phyloP scores from a whole-genome alignment of 352 stramenopile species.

The Ochromonadaceae sp. region DNA sequence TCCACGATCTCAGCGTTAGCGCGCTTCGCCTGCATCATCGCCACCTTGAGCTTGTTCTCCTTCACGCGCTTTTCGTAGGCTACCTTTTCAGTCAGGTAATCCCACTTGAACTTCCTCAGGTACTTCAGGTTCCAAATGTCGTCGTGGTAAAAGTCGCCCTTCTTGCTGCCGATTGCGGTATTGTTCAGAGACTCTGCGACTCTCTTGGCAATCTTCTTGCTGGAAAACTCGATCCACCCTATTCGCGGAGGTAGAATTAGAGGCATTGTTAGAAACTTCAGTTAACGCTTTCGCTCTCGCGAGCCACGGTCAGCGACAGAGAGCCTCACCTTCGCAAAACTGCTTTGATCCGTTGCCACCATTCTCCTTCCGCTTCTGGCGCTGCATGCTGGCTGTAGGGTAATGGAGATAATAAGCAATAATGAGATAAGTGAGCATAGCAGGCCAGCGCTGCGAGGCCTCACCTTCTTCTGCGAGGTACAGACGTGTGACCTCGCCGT shows the following conservation, averaged over 20 bases:
- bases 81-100: constrained; percentile 94
- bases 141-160: constrained; percentile 87
- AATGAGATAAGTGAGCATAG: neutral
- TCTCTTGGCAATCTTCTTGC: constrained; percentile 84
- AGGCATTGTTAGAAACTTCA: neutral
- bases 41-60: constrained; percentile 54
- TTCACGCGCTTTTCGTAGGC: constrained; percentile 57
- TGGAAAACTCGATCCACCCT: constrained; percentile 95
- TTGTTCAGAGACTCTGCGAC: constrained; percentile 82
- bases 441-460: too few species aligned
- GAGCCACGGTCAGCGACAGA: neutral
- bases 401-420: too few species aligned
- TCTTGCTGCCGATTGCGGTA: constrained; percentile 71
- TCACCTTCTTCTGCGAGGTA: constrained; percentile 93
- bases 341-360: constrained; percentile 66
- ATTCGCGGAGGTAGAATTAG: constrained; percentile 74
- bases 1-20: constrained; percentile 41
- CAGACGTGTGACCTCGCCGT: constrained; percentile 76
- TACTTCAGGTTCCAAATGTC: constrained; percentile 99
- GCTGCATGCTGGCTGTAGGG: too few species aligned
- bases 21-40: constrained; percentile 46
- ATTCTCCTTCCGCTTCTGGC: constrained; percentile 31
- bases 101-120: constrained; percentile 95
- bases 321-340: constrained; percentile 21
- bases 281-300: too few species aligned